Base-by-base conservation (phyloP, 73 alveolate genomes). In the Blepharisma stoltei region DNA sequence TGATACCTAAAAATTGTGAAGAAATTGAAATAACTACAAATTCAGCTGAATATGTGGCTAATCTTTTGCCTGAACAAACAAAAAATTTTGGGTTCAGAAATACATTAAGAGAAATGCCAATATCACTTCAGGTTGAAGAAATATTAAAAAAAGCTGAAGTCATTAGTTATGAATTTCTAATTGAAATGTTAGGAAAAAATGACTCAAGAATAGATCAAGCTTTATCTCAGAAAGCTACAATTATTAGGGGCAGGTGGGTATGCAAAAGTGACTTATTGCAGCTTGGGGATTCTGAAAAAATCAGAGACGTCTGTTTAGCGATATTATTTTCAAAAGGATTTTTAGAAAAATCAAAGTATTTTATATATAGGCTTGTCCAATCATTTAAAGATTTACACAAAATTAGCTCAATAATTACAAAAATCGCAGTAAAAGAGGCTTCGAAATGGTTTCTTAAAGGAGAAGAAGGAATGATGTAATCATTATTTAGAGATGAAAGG, bases 381-480 rank as follows among this genome's bases (percentile, higher is more conserved):
- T 14, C 23, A 14, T 8, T 60, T 9, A 20, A 20, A 25, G 49
- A 60, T 32, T 32, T 32, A 32, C 41, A 32, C 41, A 60, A 38
- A 60, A 8, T 25, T 14, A 14, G 23, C 14, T n/a, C 14, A 18
- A 18, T 25, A 14, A 20, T 60, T 60, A 25, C n/a, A 60, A 60
- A 38, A 60, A 11, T 60, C 23, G 3, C 23, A 38, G 18, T 60
- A 25, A 9, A 2, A 60, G 73, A 60, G 14, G 0, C 14, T 20
- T 9, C 18, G 2, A 38, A 20, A 25, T 60, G 73, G 73, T 1
- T 14, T 14, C 38, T 60, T 5, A 60, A 60, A 60, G 73, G 73
- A 60, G 23, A 60, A 18, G 48, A 60, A 60, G 73, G 73, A 25
- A 60, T 38, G 11, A 9, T 14, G 73, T 60, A 60, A 20, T 8